Evolutionary conservation across 331 rosid species (phyloP).

Genomic region (Acacia concinna): DNA sequence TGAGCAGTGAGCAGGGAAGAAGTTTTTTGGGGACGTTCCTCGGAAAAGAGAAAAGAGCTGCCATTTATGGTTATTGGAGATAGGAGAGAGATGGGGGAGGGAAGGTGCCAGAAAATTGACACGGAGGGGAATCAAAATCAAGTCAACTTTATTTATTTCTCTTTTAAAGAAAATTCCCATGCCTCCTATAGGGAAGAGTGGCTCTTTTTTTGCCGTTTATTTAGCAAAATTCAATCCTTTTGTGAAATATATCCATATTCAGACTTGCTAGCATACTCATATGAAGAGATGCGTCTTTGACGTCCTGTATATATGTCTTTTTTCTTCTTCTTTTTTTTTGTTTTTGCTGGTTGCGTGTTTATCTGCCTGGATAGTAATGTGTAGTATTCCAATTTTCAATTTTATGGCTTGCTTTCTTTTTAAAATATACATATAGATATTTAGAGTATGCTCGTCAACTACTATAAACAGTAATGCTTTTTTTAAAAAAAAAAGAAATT

Average conservation of each 20-base stretch:
- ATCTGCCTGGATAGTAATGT: no score
- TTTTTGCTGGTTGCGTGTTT: no score
- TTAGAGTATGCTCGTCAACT: no score
- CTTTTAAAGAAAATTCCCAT: not conserved
- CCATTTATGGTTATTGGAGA: not conserved
- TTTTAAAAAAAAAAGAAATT: no score
- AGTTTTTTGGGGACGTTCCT: not conserved
- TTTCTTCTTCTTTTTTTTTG: no score
- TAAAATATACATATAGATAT: no score
- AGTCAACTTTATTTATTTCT: not conserved
- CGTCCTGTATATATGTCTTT: no score
- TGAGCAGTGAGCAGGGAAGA: constrained; percentile 14
- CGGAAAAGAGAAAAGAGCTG: not conserved
- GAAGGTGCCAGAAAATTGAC: not conserved
- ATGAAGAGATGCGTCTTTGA: no score
- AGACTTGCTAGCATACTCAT: no score
- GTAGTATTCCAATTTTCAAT: no score
- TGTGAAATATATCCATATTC: not conserved
- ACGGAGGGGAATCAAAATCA: not conserved
- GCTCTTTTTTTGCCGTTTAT: not conserved
- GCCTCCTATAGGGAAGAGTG: not conserved
- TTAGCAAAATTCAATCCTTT: not conserved
- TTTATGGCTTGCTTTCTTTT: no score
- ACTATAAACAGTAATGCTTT: no score
- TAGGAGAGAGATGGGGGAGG: not conserved